Evolutionary conservation across 2,329 filamentous ascomycete species (phyloP).

Genomic region (Trichocomaceae sp.): DNA sequence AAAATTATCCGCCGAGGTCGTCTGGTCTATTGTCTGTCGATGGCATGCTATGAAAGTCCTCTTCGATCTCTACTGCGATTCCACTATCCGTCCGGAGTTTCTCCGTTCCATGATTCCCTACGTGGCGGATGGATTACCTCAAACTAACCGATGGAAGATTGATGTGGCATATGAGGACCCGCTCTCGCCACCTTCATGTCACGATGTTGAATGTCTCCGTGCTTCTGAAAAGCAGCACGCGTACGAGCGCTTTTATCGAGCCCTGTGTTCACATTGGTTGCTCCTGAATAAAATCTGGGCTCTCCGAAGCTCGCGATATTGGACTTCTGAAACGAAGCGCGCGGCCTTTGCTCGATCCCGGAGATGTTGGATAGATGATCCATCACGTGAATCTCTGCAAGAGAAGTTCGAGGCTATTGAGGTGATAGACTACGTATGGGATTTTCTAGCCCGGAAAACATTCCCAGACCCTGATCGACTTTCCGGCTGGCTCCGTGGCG

Average conservation of each 20-base stretch:
- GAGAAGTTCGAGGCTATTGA: constrained; percentile 7
- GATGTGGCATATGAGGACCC: not conserved
- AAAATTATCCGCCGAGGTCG: not conserved
- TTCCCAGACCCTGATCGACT: not conserved
- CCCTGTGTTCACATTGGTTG: constrained; percentile 2
- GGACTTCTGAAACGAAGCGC: not conserved
- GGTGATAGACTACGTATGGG: constrained; percentile 4
- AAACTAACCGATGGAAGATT: not conserved
- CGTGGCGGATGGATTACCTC: not conserved
- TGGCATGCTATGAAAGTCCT: constrained; percentile 9
- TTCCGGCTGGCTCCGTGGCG: not conserved
- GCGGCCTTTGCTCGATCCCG: not conserved
- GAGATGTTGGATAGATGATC: not conserved
- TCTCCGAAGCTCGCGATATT: not conserved
- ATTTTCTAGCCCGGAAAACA: constrained; percentile 1
- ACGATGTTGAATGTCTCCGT: not conserved
- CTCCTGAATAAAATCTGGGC: not conserved
- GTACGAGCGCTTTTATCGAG: constrained; percentile 7
- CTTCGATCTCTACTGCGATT: constrained; percentile 8
- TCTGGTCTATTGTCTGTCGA: constrained; percentile 8
- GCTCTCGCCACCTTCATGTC: not conserved
- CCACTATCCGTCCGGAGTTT: not conserved
- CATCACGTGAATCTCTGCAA: not conserved
- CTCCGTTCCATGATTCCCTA: not conserved
- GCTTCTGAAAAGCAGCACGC: not conserved